Conservation (phyloP, 1,284 basidiomycete species). For the Chiua sp. region DNA sequence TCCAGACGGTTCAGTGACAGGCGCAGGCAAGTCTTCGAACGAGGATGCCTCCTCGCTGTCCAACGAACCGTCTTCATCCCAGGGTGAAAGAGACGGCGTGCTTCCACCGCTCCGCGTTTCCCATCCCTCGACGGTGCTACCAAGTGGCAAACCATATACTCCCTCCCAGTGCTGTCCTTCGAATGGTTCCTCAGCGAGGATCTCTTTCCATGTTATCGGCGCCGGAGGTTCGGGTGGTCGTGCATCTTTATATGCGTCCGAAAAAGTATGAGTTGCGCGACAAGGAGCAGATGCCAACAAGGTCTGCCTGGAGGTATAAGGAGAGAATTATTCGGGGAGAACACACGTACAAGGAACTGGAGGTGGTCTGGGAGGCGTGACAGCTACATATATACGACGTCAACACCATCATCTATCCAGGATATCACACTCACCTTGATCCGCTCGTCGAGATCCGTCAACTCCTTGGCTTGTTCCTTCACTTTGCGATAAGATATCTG, state of each 20-base stretch:
- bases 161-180: constrained; percentile 83
- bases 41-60: constrained; percentile 33
- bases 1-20: constrained; percentile 37
- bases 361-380: constrained; percentile 70
- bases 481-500: constrained; percentile 54
- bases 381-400: constrained; percentile 41
- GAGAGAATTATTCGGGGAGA: background rate
- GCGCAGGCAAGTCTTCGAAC: constrained; percentile 39
- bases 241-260: constrained; percentile 54
- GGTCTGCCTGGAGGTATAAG: constrained; percentile 45
- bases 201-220: constrained; percentile 71
- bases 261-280: constrained; percentile 51
- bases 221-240: constrained; percentile 47
- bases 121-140: constrained; percentile 48
- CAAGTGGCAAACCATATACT: constrained; percentile 50
- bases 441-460: constrained; percentile 65
- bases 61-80: constrained; percentile 41
- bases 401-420: background rate
- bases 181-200: constrained; percentile 77
- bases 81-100: constrained; percentile 54
- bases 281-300: constrained; percentile 59
- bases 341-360: constrained; percentile 64
- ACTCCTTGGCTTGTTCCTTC: constrained; percentile 51
- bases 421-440: constrained; percentile 52
- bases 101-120: constrained; percentile 50